phyloP scores from a whole-genome alignment of 495 filamentous ascomycete species.

The Xylaria venustula region DNA sequence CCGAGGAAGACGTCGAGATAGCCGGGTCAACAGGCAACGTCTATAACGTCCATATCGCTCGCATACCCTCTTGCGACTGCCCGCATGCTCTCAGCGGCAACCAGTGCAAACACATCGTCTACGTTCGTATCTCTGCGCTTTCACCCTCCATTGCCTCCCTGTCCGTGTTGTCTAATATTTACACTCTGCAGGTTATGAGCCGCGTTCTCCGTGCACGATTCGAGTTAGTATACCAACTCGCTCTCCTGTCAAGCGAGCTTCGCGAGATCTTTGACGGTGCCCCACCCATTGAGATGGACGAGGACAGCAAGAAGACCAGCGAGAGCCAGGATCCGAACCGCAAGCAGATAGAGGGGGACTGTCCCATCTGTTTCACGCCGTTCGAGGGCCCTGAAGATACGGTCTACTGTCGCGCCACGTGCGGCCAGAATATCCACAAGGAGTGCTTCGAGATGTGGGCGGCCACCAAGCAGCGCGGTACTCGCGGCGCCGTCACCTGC shows the following conservation, averaged over 20 bases:
- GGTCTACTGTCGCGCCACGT: conserved; percentile 70
- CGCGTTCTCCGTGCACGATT: conserved; percentile 62
- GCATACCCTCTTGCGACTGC: conserved; percentile 64
- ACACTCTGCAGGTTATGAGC: conserved; percentile 51
- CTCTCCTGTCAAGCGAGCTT: conserved; percentile 66
- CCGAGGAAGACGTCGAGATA: conserved; percentile 58
- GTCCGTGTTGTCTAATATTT: background rate
- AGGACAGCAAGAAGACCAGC: background rate
- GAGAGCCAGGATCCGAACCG: conserved; percentile 32
- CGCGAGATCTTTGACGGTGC: conserved; percentile 57
- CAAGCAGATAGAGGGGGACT: conserved; percentile 65
- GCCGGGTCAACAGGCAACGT: conserved; percentile 76
- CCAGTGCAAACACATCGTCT: conserved; percentile 64
- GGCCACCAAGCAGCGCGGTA: conserved; percentile 45
- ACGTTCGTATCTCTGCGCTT: conserved; percentile 14
- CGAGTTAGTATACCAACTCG: conserved; percentile 71
- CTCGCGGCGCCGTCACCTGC: conserved; percentile 54
- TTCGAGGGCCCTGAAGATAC: conserved; percentile 58
- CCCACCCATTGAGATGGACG: conserved; percentile 32
- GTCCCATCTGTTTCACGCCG: conserved; percentile 75
- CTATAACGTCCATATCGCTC: conserved; percentile 56
- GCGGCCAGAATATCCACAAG: conserved; percentile 78
- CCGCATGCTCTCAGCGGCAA: conserved; percentile 60
- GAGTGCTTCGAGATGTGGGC: conserved; percentile 73
- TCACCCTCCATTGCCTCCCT: background rate